phyloP scores from a whole-genome alignment of 352 stramenopile genomes.

The Phytophthora uliginosa region DNA sequence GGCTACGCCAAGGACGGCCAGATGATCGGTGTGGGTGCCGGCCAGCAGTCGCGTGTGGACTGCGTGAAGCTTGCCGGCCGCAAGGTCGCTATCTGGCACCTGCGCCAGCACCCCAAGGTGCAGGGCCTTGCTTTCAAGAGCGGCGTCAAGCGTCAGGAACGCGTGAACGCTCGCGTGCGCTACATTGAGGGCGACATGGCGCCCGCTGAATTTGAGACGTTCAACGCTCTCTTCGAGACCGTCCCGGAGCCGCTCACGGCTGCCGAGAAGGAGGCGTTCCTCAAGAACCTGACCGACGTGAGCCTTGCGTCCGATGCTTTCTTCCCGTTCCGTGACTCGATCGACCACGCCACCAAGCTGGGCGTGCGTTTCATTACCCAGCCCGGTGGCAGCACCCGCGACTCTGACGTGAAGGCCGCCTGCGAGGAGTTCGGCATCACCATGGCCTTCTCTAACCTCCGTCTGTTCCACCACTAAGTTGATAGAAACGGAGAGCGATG shows the following conservation, averaged over 20 bases:
- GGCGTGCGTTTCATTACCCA: slow-evolving; percentile 99
- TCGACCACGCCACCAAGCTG: slow-evolving; percentile 97
- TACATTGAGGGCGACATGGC: slow-evolving; percentile 99
- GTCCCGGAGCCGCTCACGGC: slow-evolving; percentile 95
- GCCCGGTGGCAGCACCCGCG: slow-evolving; percentile 89
- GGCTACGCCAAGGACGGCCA: slow-evolving; percentile 99
- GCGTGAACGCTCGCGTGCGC: slow-evolving; percentile 99
- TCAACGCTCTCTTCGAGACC: slow-evolving; percentile 96
- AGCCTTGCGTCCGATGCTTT: slow-evolving; percentile 99
- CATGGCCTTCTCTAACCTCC: slow-evolving; percentile 99
- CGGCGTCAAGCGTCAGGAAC: slow-evolving; percentile 98
- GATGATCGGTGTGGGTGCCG: slow-evolving; percentile 99
- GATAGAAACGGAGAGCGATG: slow-evolving; percentile 20
- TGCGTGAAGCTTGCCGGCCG: slow-evolving; percentile 99
- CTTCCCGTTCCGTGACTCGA: slow-evolving; percentile 99
- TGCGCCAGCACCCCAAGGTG: slow-evolving; percentile 98
- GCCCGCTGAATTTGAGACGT: slow-evolving; percentile 95
- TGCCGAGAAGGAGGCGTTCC: slow-evolving; percentile 96
- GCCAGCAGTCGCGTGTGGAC: slow-evolving; percentile 99
- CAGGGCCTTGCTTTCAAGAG: slow-evolving; percentile 97
- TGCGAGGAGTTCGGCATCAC: slow-evolving; percentile 99
- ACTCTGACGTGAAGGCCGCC: slow-evolving; percentile 94
- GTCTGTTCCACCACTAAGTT: slow-evolving; percentile 99
- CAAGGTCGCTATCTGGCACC: slow-evolving; percentile 99
- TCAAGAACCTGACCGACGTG: slow-evolving; percentile 91